Evolutionary conservation across 2,329 filamentous ascomycete species (phyloP), one percentile per base, ranked within the genome.

Genomic region (Venturia nashicola): DNA sequence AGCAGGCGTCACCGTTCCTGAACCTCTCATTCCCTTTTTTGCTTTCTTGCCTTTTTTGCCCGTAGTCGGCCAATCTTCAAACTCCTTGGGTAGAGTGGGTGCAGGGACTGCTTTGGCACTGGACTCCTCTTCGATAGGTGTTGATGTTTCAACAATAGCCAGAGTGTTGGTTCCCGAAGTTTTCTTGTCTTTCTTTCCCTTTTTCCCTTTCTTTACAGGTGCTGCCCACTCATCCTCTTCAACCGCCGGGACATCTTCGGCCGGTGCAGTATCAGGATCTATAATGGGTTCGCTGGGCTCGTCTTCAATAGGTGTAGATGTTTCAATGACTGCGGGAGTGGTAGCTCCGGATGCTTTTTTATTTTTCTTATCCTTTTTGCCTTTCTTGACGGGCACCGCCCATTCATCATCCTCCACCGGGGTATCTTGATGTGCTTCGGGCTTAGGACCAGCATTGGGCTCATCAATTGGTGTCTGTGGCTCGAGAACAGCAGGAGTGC

Each of bases 311-410:
- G 59, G n/a, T 3, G n/a, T 44, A 16, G 14, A 16, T 11, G 16
- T 18, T 11, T 43, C 59, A 34, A 60, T 4, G 59, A 27, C 14
- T 23, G 59, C n/a, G 1, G 36, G 36, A 12, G 59, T 60, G 34
- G 4, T 44, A 12, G 14, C 6, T 16, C 39, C 59, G 9, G 59
- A 43, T 1, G 9, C 59, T 60, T 93, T 97, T 72, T 93, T 82
- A 77, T 91, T 95, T 76, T 99, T 94, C 80, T 97, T 97, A 79
- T 97, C 92, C 65, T 95, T 94, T 84, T 97, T 97, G 46, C 90
- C 96, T 78, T 97, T 86, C 61, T 97, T 82, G 64, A 86, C 84
- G 55, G 87, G 87, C 65, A 80, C 79, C 3, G 80, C 82, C 11
- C 75, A 84, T 20, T 80, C 81, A 2, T 79, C 81, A 6, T 79